Evolutionary conservation across 306 rosid species (phyloP).

Genomic region (Pueraria montana): DNA sequence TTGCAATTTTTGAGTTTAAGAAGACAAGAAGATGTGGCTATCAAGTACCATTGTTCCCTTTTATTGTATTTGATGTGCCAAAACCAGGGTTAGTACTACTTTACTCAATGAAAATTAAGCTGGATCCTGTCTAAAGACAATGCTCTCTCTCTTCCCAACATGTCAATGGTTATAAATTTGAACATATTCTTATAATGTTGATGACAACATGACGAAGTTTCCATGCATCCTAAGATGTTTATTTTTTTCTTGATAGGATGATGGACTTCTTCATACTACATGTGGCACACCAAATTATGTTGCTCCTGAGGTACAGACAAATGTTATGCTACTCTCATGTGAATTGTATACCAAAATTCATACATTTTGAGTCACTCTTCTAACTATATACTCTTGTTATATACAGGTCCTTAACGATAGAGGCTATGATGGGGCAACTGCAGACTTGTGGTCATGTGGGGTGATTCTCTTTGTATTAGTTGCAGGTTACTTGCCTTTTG

Average conservation of each 20-base stretch:
- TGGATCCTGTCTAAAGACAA: background rate
- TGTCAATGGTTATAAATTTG: slow-evolving; percentile 20
- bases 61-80: background rate
- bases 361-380: slow-evolving; percentile 29
- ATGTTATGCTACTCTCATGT: slow-evolving; percentile 28
- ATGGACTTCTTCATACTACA: slow-evolving; percentile 97
- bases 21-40: background rate
- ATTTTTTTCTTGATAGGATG: slow-evolving; percentile 72
- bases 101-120: background rate
- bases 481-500: slow-evolving; percentile 99
- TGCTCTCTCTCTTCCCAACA: background rate
- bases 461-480: slow-evolving; percentile 98
- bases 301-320: slow-evolving; percentile 89
- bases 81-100: background rate
- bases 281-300: slow-evolving; percentile 99
- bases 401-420: slow-evolving; percentile 89
- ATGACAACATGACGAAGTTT: slow-evolving; percentile 12
- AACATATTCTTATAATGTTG: slow-evolving; percentile 36
- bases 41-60: background rate
- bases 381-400: slow-evolving; percentile 40
- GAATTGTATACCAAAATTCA: background rate
- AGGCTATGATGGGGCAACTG: slow-evolving; percentile 97
- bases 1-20: background rate
- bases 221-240: slow-evolving; percentile 16
- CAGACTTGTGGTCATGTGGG: slow-evolving; percentile 99